Evolutionary conservation across 331 rosid genomes (phyloP).

Genomic region (Arachis monticola): DNA sequence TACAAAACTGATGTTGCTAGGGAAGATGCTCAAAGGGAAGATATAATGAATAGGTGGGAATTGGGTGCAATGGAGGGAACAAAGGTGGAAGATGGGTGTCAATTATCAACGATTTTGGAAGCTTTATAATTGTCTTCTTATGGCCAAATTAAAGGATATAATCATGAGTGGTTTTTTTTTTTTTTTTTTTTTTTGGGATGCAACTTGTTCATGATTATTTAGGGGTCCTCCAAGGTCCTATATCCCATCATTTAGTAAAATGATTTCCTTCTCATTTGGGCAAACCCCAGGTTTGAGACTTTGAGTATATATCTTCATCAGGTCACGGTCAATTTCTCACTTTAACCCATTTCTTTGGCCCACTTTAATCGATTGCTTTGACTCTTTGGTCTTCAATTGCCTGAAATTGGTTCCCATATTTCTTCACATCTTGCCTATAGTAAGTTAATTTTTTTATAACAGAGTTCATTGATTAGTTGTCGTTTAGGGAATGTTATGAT

Average conservation of each 20-base stretch:
- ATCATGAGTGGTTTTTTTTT: constrained; percentile 27
- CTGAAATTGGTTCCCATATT: too few relatives aligned
- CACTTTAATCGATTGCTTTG: neutral
- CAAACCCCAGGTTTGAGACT: neutral
- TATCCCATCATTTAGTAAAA: constrained; percentile 39
- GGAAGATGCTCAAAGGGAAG: neutral
- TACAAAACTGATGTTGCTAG: constrained; percentile 37
- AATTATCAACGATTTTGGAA: constrained; percentile 44
- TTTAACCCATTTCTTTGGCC: constrained; percentile 51
- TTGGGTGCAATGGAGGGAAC: constrained; percentile 36
- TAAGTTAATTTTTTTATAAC: too few relatives aligned
- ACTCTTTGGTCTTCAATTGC: constrained; percentile 26
- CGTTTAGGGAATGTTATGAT: too few relatives aligned
- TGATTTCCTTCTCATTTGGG: constrained; percentile 70
- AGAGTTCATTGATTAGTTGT: too few relatives aligned
- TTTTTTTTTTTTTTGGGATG: neutral
- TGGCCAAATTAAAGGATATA: constrained; percentile 35
- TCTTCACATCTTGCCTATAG: too few relatives aligned
- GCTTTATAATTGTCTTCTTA: constrained; percentile 43
- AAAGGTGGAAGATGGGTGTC: constrained; percentile 37
- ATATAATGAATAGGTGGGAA: constrained; percentile 29
- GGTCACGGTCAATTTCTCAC: constrained; percentile 47
- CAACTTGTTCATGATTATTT: constrained; percentile 29
- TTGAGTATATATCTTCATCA: constrained; percentile 5
- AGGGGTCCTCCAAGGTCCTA: neutral